A percentile compares a stretch with the other conserved stretches of the same genome.
Evolutionary conservation across 2,329 filamentous ascomycete genomes (phyloP).

Genomic region (Fusarium tjaetaba): DNA sequence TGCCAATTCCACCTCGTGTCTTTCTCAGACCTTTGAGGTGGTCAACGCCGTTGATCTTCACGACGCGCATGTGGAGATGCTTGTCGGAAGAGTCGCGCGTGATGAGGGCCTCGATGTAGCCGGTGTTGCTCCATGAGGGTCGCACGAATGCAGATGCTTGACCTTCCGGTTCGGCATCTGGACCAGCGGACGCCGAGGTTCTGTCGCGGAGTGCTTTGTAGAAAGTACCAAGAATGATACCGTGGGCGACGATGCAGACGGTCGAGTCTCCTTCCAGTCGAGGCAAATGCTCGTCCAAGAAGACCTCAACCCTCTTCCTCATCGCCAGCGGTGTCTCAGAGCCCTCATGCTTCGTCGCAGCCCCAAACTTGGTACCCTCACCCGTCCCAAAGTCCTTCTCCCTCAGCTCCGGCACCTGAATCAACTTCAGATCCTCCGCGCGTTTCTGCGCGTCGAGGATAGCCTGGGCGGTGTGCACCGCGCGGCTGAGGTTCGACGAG

Average conservation of each 20-base stretch:
- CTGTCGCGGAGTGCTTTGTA: slow-evolving; percentile 70
- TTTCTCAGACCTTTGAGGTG: slow-evolving; percentile 81
- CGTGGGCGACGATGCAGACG: slow-evolving; percentile 75
- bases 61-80: slow-evolving; percentile 56
- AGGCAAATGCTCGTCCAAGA: slow-evolving; percentile 73
- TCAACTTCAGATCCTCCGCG: slow-evolving; percentile 26
- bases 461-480: slow-evolving; percentile 75
- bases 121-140: slow-evolving; percentile 64
- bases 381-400: slow-evolving; percentile 80
- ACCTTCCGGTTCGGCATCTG: slow-evolving; percentile 16
- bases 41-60: slow-evolving; percentile 72
- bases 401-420: slow-evolving; percentile 60
- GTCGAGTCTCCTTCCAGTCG: slow-evolving; percentile 45
- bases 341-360: slow-evolving; percentile 53
- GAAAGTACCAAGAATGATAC: slow-evolving; percentile 78
- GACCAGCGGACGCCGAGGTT: slow-evolving; percentile 50
- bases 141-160: slow-evolving; percentile 27
- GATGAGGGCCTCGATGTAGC: slow-evolving; percentile 53
- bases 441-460: slow-evolving; percentile 66
- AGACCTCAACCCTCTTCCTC: slow-evolving; percentile 69
- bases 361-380: slow-evolving; percentile 70
- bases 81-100: slow-evolving; percentile 3
- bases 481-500: slow-evolving; percentile 80
- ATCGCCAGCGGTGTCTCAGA: slow-evolving; percentile 77
- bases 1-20: slow-evolving; percentile 85